These are phyloP conservation scores for Magnolia sinica DNA, from an alignment of 164 flowering plant species.

Conservation along the genomic window DNA sequence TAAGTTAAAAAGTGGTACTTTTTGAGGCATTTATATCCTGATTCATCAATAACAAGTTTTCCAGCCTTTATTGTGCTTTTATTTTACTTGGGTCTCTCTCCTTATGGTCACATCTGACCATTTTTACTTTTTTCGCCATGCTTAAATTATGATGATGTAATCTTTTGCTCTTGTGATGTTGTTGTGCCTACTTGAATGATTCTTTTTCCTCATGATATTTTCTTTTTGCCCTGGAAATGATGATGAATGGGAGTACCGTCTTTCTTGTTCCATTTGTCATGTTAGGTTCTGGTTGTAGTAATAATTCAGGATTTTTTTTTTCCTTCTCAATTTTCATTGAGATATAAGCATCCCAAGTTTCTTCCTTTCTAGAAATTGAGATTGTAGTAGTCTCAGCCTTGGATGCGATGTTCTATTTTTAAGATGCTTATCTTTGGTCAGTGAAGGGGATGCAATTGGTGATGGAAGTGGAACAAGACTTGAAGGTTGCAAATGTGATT, in stretches of 20 bases:
- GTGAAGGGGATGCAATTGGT: slow-evolving; percentile 99
- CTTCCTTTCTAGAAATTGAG: not conserved
- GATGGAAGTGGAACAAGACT: slow-evolving; percentile 89
- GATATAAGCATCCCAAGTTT: not conserved
- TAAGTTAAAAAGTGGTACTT: no score
- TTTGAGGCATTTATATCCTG: no score
- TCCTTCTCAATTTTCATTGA: no score
- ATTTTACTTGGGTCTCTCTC: no score
- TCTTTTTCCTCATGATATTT: not conserved
- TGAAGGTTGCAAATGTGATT: slow-evolving; percentile 95
- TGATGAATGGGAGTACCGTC: not conserved
- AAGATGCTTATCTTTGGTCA: slow-evolving; percentile 45
- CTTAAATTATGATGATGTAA: no score
- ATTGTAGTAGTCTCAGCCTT: slow-evolving; percentile 7
- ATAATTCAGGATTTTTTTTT: not conserved
- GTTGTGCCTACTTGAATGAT: no score
- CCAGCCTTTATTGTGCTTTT: no score
- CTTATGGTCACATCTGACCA: no score
- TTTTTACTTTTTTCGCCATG: no score
- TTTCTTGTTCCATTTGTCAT: not conserved
- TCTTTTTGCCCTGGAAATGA: not conserved
- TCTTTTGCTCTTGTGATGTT: no score
- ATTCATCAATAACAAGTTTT: no score
- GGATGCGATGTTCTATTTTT: slow-evolving; percentile 15
- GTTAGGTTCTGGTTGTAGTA: not conserved